These are phyloP conservation scores for Acanthamoeba divionensis DNA, from an alignment of 208 protist genomes.

Conservation along the genomic window DNA sequence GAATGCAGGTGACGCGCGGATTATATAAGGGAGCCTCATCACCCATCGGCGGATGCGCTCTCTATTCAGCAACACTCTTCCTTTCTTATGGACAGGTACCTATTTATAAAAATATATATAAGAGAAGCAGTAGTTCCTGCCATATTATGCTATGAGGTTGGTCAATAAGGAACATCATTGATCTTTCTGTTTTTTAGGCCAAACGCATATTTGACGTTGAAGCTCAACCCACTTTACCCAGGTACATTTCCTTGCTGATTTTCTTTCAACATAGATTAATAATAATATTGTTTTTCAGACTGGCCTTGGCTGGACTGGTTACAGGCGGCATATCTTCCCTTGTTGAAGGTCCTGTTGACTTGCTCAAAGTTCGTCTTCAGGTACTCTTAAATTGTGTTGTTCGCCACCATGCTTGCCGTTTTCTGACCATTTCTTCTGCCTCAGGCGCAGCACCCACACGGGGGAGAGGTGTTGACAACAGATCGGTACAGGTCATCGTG, in stretches of 20 bases:
- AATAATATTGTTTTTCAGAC: background rate
- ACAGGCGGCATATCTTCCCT: constrained; percentile 11
- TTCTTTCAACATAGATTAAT: background rate
- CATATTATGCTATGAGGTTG: too few relatives aligned
- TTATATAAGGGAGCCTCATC: constrained; percentile 47
- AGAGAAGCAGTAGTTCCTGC: too few relatives aligned
- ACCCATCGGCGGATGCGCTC: constrained; percentile 21
- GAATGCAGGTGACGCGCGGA: background rate
- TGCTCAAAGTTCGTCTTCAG: constrained; percentile 22
- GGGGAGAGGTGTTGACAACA: background rate
- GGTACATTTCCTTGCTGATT: background rate
- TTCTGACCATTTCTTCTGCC: too few relatives aligned
- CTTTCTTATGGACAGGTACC: constrained; percentile 38
- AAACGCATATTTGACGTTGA: constrained; percentile 22
- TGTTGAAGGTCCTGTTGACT: constrained; percentile 25
- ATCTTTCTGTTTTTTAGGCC: too few relatives aligned
- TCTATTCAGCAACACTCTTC: constrained; percentile 35
- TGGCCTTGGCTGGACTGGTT: background rate
- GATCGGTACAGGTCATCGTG: constrained; percentile 25
- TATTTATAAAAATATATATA: too few relatives aligned
- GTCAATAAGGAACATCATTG: too few relatives aligned
- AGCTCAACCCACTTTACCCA: background rate
- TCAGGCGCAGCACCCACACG: constrained; percentile 31
- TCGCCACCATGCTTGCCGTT: too few relatives aligned
- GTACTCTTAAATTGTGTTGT: too few relatives aligned